Evolutionary conservation across 352 stramenopile genomes (phyloP).

Genomic region (Blastocystis sp.): DNA sequence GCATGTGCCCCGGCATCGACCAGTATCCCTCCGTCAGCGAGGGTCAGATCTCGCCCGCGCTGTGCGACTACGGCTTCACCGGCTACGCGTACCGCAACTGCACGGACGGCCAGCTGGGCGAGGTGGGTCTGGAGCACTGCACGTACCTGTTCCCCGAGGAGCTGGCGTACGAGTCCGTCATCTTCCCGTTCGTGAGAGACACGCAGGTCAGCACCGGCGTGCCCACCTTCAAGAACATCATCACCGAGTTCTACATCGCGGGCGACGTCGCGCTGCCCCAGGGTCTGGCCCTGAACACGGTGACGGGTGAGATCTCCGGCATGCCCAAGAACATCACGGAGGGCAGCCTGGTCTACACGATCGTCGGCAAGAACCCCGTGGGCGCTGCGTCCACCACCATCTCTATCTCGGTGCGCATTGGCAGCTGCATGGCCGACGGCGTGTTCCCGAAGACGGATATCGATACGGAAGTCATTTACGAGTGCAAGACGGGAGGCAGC

Average conservation of each 20-base stretch:
- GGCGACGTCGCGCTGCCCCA: not conserved
- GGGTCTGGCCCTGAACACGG: not conserved
- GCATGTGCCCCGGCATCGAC: slow-evolving; percentile 5
- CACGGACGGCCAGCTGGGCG: not conserved
- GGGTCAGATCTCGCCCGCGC: slow-evolving; percentile 22
- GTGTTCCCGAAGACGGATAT: not conserved
- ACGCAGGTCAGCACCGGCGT: not conserved
- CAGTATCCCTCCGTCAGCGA: slow-evolving; percentile 1
- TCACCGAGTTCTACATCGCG: not conserved
- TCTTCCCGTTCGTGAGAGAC: not conserved
- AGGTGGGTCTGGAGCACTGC: not conserved
- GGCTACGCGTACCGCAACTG: slow-evolving; percentile 65
- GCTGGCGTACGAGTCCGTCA: not conserved
- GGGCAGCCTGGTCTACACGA: not conserved
- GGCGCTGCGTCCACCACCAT: not conserved
- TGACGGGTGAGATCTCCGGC: slow-evolving; percentile 9
- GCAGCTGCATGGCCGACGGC: not conserved
- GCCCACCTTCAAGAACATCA: not conserved
- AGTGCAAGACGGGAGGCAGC: not conserved
- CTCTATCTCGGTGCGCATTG: not conserved
- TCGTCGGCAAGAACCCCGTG: slow-evolving; percentile 22
- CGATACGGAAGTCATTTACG: not conserved
- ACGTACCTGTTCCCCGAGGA: not conserved
- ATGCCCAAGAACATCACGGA: slow-evolving; percentile 2
- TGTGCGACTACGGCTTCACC: slow-evolving; percentile 50